Base-by-base conservation (phyloP, 306 rosid species). In the Gastrolobium villosum region DNA sequence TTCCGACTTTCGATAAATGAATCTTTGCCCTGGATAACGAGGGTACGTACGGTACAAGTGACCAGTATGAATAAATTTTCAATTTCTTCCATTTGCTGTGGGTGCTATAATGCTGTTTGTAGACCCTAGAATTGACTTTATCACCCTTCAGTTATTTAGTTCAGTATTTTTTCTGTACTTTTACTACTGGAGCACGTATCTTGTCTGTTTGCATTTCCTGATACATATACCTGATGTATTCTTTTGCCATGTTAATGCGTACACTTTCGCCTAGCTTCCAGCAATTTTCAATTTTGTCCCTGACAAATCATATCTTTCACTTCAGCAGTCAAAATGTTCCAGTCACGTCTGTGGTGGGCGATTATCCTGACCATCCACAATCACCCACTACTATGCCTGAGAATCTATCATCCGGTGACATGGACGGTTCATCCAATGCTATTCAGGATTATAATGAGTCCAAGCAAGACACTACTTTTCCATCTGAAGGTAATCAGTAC, bases 401-500 rank as follows among this genome's bases (percentile, higher is more conserved):
- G 79, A 86, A 77, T 85, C 62, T 89, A 74, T 82, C 96, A 67
- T 69, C 97, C 44, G 65, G 80, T 44, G 93, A 89, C 65, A 92
- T 84, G 37, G 97, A 92, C 41, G 89, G 87, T 46, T 83, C 95
- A 56, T 90, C 92, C 71, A 91, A 86, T 86, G 85, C 89, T 76
- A 76, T 82, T 75, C 85, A 82, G 11, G 93, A 85, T 77, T 83
- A 75, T 86, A 79, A 79, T 5, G 99, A 89, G 80, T 75, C 92
- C 53, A 91, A 93, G 85, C 94, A 89, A 77, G 97, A 85, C 20
- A 76, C 80, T 70, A 78, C 85, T 81, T 87, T 95, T 70, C 86
- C 90, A 9, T 79, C 96, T 13, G 99, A 86, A 72, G 91, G 91
- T 74, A 90, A 89, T 74, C 95, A 88, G 60, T 80, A 93, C 85